phyloP scores from a whole-genome alignment of 768 basidiomycete species.

The Coprinopsis sp. region DNA sequence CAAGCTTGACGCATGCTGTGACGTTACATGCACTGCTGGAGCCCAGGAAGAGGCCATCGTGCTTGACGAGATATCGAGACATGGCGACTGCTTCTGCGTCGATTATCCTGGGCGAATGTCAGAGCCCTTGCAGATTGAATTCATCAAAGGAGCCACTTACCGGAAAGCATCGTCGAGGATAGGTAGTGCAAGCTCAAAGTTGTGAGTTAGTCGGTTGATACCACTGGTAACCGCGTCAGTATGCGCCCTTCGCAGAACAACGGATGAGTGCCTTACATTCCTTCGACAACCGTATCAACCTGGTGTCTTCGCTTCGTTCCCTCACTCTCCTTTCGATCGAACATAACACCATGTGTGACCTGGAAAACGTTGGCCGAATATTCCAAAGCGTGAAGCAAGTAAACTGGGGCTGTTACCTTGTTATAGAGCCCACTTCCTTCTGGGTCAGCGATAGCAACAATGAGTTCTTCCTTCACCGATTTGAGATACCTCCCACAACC shows the following conservation, averaged over 20 bases:
- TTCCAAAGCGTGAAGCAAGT: neutral
- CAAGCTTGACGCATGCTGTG: constrained; percentile 83
- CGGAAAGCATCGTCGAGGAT: constrained; percentile 88
- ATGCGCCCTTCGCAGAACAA: neutral
- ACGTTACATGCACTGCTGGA: constrained; percentile 96
- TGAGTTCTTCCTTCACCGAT: constrained; percentile 57
- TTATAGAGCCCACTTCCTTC: constrained; percentile 95
- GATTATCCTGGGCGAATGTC: constrained; percentile 58
- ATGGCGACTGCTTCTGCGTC: constrained; percentile 94
- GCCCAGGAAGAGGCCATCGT: constrained; percentile 92
- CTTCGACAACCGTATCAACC: constrained; percentile 95
- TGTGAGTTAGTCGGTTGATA: constrained; percentile 89
- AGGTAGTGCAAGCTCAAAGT: constrained; percentile 80
- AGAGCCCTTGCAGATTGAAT: neutral
- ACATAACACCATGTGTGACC: constrained; percentile 95
- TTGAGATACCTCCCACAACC: constrained; percentile 81
- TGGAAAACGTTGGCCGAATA: constrained; percentile 20
- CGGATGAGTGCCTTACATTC: constrained; percentile 48
- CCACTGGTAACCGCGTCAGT: constrained; percentile 45
- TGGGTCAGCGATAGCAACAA: constrained; percentile 82
- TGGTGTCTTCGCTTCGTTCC: constrained; percentile 91
- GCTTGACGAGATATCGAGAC: constrained; percentile 86
- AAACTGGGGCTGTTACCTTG: constrained; percentile 48
- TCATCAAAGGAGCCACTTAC: constrained; percentile 30
- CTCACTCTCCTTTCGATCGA: constrained; percentile 86